Evolutionary conservation across 2,329 filamentous ascomycete genomes (phyloP), one percentile per base, ranked within the genome.

Genomic region (Xylaria sp.): DNA sequence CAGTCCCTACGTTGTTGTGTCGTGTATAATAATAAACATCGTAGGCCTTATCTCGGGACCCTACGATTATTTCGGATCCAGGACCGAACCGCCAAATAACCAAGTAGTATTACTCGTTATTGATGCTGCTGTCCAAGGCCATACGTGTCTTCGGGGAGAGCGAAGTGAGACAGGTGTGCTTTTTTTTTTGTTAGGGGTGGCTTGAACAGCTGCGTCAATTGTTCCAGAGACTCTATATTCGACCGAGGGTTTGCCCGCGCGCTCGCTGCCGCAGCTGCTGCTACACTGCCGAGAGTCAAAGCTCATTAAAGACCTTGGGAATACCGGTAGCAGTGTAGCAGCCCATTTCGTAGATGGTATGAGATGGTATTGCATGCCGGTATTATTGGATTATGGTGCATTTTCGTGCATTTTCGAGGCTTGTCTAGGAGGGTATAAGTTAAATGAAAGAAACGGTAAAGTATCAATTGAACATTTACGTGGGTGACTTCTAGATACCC

Each of bases 241-340:
- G 70, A 75, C 77, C 77, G 76, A 78, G 74, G 71, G 68, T 76
- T 76, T 75, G 73, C 67, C 76, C 76, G 76, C 69, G 59, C 63
- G 69, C 52, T 4, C 71, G 71, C 69, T 71, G 65, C 69, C 72
- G 65, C 72, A 72, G 66, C 72, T 73, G 69, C 55, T 70, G 54
- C 66, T 67, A 69, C 56, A 58, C 25, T 51, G 37, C 65, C 66
- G 69, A 71, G 64, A 63, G 67, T 10, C 20, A 20, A 69, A 73
- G 67, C 70, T 73, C 72, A 73, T 74, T 72, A 70, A 74, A 65
- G 73, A 72, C 67, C 66, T 69, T 71, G 67, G 55, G 66, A 72
- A 71, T 72, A n/a, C 64, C 67, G 18, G 23, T 25, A 54, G 28
- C 48, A 28, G 57, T 52, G 48, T 18, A 62, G 51, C 51, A 46